A percentile compares a stretch with the other conserved stretches of the same genome.
Conservation (phyloP, 2,329 filamentous ascomycete genomes). For the Pezicula rhizophila region DNA sequence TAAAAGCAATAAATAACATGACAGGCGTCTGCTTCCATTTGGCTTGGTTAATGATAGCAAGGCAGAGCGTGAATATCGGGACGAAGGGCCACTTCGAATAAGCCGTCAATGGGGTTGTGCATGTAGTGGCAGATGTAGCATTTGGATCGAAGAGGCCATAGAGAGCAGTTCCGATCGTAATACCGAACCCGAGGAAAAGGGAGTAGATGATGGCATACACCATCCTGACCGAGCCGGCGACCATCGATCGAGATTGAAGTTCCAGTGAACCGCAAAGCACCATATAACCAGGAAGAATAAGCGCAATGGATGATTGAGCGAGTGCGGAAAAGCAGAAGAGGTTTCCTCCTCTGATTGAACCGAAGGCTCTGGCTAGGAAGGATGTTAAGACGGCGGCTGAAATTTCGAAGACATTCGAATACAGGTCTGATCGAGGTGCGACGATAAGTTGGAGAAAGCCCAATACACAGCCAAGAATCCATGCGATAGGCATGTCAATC, state of each 20-base stretch:
- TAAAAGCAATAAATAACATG: slow-evolving; percentile 68
- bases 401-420: slow-evolving; percentile 61
- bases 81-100: slow-evolving; percentile 66
- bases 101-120: slow-evolving; percentile 39
- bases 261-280: slow-evolving; percentile 53
- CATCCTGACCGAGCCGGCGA: slow-evolving; percentile 51
- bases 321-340: slow-evolving; percentile 62
- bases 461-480: slow-evolving; percentile 63
- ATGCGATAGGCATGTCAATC: slow-evolving; percentile 68
- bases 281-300: slow-evolving; percentile 60
- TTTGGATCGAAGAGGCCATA: slow-evolving; percentile 45
- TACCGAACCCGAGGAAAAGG: slow-evolving; percentile 50
- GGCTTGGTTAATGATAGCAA: slow-evolving; percentile 73
- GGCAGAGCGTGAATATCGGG: slow-evolving; percentile 63
- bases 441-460: slow-evolving; percentile 66
- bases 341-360: slow-evolving; percentile 42
- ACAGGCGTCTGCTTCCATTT: slow-evolving; percentile 75
- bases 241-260: slow-evolving; percentile 47
- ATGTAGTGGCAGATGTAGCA: slow-evolving; percentile 40
- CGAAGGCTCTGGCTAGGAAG: slow-evolving; percentile 57
- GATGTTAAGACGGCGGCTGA: slow-evolving; percentile 54
- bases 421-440: slow-evolving; percentile 62
- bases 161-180: slow-evolving; percentile 49
- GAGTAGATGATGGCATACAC: slow-evolving; percentile 55
- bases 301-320: slow-evolving; percentile 58